Percentiles rank a stretch among this genome's conserved stretches.
Evolutionary conservation across 371 early-diverging fungal genomes (phyloP).

Genomic region (Zychaea mexicana): DNA sequence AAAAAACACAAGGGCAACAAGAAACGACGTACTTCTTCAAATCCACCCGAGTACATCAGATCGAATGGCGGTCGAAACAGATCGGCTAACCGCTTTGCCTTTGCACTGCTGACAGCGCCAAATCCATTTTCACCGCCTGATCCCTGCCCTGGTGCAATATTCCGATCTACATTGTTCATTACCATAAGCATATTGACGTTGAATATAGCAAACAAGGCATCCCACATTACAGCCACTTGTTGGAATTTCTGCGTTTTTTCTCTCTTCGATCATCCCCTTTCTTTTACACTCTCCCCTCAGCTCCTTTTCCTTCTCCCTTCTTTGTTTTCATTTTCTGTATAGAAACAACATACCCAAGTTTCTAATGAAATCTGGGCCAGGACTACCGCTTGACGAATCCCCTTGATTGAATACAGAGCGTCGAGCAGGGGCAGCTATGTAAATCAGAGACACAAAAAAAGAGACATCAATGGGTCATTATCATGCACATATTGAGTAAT

Average conservation of each 20-base stretch:
- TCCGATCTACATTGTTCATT: neutral
- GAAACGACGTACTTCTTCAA: slow-evolving; percentile 72
- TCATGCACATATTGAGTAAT: too few species aligned
- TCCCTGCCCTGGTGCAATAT: neutral
- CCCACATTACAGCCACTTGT: too few species aligned
- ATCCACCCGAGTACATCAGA: slow-evolving; percentile 79
- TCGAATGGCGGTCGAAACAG: slow-evolving; percentile 89
- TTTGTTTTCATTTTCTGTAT: too few species aligned
- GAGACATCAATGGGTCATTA: neutral
- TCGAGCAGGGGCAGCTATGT: slow-evolving; percentile 3
- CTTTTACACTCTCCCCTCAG: neutral
- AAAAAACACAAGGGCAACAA: neutral
- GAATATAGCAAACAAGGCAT: neutral
- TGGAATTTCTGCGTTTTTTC: neutral
- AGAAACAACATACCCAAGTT: slow-evolving; percentile 2
- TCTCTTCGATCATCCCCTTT: neutral
- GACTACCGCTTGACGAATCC: slow-evolving; percentile 42
- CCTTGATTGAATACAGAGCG: slow-evolving; percentile 54
- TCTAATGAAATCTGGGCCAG: slow-evolving; percentile 24
- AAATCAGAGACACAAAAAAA: neutral
- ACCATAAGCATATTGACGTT: neutral
- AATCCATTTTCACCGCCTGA: neutral
- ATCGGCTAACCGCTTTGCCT: slow-evolving; percentile 62
- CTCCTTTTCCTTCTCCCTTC: neutral
- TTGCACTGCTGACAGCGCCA: slow-evolving; percentile 25